These are phyloP conservation scores for Osmanthus fragrans DNA, from an alignment of 257 asterid species.

Conservation along the genomic window DNA sequence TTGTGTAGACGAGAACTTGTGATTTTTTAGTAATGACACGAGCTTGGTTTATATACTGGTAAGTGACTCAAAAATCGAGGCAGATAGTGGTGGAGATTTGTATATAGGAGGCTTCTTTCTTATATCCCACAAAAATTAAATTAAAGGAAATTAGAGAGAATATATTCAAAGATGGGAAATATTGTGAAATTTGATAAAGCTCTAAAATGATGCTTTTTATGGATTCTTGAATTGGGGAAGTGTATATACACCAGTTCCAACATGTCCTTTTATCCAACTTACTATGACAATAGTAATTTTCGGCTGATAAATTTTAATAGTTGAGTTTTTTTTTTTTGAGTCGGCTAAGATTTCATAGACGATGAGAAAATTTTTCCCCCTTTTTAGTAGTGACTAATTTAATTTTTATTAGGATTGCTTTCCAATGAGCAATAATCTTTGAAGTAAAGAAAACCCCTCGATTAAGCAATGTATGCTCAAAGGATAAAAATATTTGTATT, in stretches of 20 bases:
- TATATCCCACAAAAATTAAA: constrained; percentile 22
- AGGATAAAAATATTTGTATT: too few relatives aligned
- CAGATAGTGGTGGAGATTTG: constrained; percentile 29
- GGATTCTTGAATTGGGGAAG: constrained; percentile 49
- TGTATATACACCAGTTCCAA: constrained; percentile 51
- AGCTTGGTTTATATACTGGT: constrained; percentile 54
- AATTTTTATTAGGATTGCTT: not conserved
- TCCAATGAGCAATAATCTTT: not conserved
- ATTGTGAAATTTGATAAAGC: constrained; percentile 72
- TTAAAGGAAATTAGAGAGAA: constrained; percentile 28
- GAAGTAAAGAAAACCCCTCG: not conserved
- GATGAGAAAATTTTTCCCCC: too few relatives aligned
- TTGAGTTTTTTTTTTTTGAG: too few relatives aligned
- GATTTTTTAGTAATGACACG: constrained; percentile 33
- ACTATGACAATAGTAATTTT: too few relatives aligned
- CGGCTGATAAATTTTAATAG: too few relatives aligned
- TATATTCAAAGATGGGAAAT: constrained; percentile 41
- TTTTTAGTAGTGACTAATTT: not conserved
- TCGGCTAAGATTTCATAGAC: not conserved
- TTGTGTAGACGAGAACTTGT: constrained; percentile 28
- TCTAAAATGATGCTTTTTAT: constrained; percentile 54
- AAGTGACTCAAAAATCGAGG: constrained; percentile 51
- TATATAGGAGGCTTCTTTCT: constrained; percentile 27
- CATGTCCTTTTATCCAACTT: constrained; percentile 20
- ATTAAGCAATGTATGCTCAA: not conserved